Percentiles rank a stretch among this genome's conserved stretches.
These are phyloP conservation scores for Camelina laxa DNA, from an alignment of 345 rosid species.

Conservation along the genomic window DNA sequence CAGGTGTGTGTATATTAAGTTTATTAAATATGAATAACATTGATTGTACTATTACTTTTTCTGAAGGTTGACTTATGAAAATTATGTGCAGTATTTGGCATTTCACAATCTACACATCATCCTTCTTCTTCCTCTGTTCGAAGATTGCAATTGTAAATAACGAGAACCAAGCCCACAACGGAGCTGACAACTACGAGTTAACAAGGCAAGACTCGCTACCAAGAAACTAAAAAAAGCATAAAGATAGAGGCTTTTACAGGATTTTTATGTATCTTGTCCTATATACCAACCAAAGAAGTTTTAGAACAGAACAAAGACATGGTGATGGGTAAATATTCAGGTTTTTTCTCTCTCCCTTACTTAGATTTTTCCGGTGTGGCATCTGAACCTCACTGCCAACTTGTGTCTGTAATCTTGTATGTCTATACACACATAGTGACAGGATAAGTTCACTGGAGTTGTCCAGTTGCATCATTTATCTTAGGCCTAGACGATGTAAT, in stretches of 20 bases:
- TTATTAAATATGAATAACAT: conserved; percentile 15
- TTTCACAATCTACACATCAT: conserved; percentile 73
- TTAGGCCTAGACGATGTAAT: conserved; percentile 18
- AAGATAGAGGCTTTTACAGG: conserved; percentile 22
- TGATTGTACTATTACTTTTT: conserved; percentile 11
- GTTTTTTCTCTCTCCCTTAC: conserved; percentile 11
- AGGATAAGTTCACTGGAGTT: conserved; percentile 24
- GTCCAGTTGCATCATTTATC: conserved; percentile 22
- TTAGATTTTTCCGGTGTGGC: conserved; percentile 25
- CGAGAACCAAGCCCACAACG: conserved; percentile 41
- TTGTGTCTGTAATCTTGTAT: conserved; percentile 35
- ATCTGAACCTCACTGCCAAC: conserved; percentile 20
- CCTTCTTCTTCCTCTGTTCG: conserved; percentile 94
- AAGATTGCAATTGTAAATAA: conserved; percentile 53
- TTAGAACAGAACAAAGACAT: conserved; percentile 39
- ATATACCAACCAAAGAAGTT: conserved; percentile 31
- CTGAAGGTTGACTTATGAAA: conserved; percentile 16
- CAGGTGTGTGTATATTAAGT: conserved; percentile 54
- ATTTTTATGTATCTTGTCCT: conserved; percentile 24
- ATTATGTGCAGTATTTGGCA: conserved; percentile 80
- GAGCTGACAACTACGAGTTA: conserved; percentile 56
- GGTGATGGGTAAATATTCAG: conserved; percentile 34
- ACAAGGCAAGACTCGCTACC: conserved; percentile 69
- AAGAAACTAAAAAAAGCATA: conserved; percentile 44
- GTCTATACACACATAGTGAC: conserved; percentile 32